phyloP scores from a whole-genome alignment of 108 stramenopile genomes.

The Discostella stelligeroides region DNA sequence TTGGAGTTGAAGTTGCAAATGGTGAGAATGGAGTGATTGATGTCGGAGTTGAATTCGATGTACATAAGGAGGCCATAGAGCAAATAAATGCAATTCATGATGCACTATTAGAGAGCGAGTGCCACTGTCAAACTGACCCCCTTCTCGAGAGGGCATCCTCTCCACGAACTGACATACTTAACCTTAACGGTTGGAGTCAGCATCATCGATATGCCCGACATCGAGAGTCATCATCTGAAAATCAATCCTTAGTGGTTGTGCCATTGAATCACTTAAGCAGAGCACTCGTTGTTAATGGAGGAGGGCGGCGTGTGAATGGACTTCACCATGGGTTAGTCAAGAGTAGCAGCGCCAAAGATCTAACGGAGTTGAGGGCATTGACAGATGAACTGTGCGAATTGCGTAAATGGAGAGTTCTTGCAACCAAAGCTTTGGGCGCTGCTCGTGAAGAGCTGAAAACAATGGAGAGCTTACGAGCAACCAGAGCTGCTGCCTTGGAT shows the following conservation, averaged over 20 bases:
- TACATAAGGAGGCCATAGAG: neutral
- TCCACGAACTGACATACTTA: slow-evolving; percentile 2
- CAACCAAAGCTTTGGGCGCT: neutral
- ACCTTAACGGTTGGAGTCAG: slow-evolving; percentile 5
- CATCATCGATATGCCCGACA: slow-evolving; percentile 13
- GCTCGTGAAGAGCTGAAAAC: neutral
- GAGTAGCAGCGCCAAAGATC: slow-evolving; percentile 8
- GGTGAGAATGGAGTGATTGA: neutral
- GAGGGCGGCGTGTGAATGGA: neutral
- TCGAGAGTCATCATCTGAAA: neutral
- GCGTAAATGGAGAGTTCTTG: neutral
- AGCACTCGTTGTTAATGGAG: neutral
- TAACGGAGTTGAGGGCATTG: neutral
- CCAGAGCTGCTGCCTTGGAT: neutral
- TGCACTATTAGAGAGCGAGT: slow-evolving; percentile 1
- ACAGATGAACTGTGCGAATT: slow-evolving; percentile 5
- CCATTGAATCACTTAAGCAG: slow-evolving; percentile 6
- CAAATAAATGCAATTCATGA: neutral
- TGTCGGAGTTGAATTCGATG: neutral
- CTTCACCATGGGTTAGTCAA: neutral
- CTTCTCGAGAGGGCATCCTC: neutral
- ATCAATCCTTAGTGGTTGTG: neutral
- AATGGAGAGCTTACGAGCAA: neutral
- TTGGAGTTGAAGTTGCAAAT: neutral
- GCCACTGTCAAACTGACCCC: neutral